phyloP scores from a whole-genome alignment of 1,284 basidiomycete genomes.

The Pulchroboletus neoregius region DNA sequence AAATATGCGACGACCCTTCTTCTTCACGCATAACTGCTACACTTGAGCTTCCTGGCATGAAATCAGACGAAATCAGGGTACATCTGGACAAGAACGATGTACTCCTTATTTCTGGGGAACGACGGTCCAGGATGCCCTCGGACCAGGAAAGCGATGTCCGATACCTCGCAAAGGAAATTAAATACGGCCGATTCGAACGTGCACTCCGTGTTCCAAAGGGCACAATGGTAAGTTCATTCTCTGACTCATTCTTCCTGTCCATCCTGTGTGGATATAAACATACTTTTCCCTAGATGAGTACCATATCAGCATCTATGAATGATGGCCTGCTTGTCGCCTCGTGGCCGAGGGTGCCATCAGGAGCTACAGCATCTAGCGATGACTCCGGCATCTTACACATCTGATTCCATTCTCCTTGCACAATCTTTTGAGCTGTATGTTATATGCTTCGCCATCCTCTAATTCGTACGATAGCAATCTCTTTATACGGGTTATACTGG shows the following conservation, averaged over 20 bases:
- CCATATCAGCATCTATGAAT: conserved; percentile 35
- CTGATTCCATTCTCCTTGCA: conserved; percentile 11
- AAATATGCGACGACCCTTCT: conserved; percentile 32
- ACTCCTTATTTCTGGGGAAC: conserved; percentile 31
- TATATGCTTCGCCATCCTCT: conserved; percentile 5
- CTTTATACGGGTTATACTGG: not conserved
- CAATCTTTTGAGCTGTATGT: conserved; percentile 5
- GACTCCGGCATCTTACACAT: conserved; percentile 4
- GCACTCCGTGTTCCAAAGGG: conserved; percentile 31
- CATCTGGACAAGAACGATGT: conserved; percentile 23
- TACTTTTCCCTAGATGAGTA: conserved; percentile 26
- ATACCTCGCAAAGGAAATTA: conserved; percentile 30
- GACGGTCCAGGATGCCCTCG: conserved; percentile 16
- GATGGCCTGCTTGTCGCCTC: conserved; percentile 32
- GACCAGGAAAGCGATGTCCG: conserved; percentile 16
- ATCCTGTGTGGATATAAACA: conserved; percentile 6
- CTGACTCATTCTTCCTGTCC: conserved; percentile 4
- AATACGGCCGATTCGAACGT: conserved; percentile 32
- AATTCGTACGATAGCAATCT: conserved; percentile 19
- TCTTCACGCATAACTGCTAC: conserved; percentile 30
- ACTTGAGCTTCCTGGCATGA: conserved; percentile 33
- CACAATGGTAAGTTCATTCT: conserved; percentile 27
- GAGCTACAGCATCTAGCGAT: conserved; percentile 13
- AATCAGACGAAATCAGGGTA: conserved; percentile 31
- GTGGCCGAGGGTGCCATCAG: conserved; percentile 26